Base-by-base conservation (phyloP, 176 grass and related monocot species). In the Echinochloa phyllopogon region DNA sequence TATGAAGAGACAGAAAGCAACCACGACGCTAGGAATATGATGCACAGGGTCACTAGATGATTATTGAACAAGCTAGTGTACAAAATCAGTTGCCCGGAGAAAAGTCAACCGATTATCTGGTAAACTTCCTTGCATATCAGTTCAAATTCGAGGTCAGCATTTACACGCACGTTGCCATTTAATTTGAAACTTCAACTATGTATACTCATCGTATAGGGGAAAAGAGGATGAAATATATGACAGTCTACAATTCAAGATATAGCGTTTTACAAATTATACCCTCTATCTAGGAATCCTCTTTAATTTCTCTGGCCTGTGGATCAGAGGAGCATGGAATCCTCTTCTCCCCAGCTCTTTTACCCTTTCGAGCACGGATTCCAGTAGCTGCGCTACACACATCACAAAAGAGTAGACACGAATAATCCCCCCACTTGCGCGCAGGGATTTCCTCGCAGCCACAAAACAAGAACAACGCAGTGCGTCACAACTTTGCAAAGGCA, bases 391-490 rank as follows among this genome's bases (percentile, higher is more conserved):
- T 8, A 7, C 56, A 69, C 52, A 86, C 42, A 18, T 79, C 55
- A 72, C 39, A 43, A 69, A 69, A 8, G 29, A 33, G 29, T 33
- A 23, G 10, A 43, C 66, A 69, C 10, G 42, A 42, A 80, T 53
- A 42, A 80, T 53, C 60, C 43, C n/a, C 17, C 80, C 72, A 85
- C 69, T 75, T 37, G 41, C 50, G 21, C 0, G 39, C 1, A n/a
- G 36, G 24, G 29, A 15, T 51, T 12, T 33, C 40, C 3, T 76
- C 70, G 8, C 65, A 86, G 64, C 77, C 83, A 77, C 64, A 58
- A 20, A 82, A 82, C 36, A 38, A 37, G 55, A 80, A 76, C 70
- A 86, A 21, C 38, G 62, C 18, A n/a, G 23, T 60, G 58, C 58
- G 23, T 48, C 87, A 73, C 66, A 65, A 51, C 60, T 43, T 63